Evolutionary conservation across 2,329 filamentous ascomycete genomes (phyloP).

Genomic region (Eurotiales sp.): DNA sequence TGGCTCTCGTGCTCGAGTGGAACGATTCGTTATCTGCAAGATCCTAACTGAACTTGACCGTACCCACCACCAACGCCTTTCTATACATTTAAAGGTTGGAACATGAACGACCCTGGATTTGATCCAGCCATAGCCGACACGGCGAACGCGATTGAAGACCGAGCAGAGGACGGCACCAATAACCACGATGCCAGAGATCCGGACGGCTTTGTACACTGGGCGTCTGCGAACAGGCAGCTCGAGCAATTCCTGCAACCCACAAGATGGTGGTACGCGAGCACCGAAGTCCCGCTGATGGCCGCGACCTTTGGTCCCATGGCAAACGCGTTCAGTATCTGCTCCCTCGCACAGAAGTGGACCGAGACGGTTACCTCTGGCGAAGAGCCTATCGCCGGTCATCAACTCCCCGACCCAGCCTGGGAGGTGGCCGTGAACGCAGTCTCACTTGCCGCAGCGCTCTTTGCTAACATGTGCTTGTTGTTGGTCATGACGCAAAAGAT

Average conservation of each 20-base stretch:
- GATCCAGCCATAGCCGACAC: slow-evolving; percentile 48
- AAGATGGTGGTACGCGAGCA: slow-evolving; percentile 60
- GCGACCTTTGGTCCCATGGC: slow-evolving; percentile 54
- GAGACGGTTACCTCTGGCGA: slow-evolving; percentile 46
- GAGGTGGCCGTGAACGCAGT: slow-evolving; percentile 54
- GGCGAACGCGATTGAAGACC: slow-evolving; percentile 32
- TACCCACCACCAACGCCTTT: too few relatives aligned
- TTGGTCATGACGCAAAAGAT: slow-evolving; percentile 58
- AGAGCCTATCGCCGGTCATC: neutral
- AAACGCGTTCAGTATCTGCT: slow-evolving; percentile 53
- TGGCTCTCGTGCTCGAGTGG: too few relatives aligned
- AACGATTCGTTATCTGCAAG: too few relatives aligned
- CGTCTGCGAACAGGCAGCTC: slow-evolving; percentile 22
- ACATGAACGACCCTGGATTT: slow-evolving; percentile 54
- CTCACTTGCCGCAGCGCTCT: slow-evolving; percentile 52
- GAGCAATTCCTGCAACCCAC: slow-evolving; percentile 23
- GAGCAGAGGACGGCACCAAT: slow-evolving; percentile 34
- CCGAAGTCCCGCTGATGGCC: slow-evolving; percentile 55
- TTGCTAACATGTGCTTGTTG: slow-evolving; percentile 53
- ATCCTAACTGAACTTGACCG: too few relatives aligned
- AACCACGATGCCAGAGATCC: slow-evolving; percentile 35
- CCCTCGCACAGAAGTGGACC: slow-evolving; percentile 55
- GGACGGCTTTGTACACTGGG: slow-evolving; percentile 8
- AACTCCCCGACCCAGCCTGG: slow-evolving; percentile 21
- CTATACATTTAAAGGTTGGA: too few relatives aligned